phyloP scores from a whole-genome alignment of 2,329 filamentous ascomycete species.

The Ophiocordyceps australis region DNA sequence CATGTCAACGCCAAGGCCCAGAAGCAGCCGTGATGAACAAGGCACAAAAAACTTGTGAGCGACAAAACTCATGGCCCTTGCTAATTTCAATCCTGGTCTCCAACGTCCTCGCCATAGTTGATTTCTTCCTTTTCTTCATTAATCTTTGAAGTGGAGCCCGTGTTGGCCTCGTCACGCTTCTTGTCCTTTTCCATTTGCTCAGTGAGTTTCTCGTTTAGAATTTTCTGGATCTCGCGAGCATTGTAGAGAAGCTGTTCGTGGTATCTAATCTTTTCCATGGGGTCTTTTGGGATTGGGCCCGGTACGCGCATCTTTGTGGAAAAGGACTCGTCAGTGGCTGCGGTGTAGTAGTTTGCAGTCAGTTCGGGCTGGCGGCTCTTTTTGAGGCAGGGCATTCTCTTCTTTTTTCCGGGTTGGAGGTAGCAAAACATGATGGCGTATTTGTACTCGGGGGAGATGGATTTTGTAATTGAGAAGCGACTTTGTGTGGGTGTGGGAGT shows the following conservation, averaged over 20 bases:
- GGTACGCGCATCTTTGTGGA: conserved; percentile 17
- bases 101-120: conserved; percentile 73
- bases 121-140: conserved; percentile 48
- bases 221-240: conserved; percentile 39
- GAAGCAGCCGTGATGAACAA: too few relatives aligned
- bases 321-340: conserved; percentile 29
- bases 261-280: conserved; percentile 36
- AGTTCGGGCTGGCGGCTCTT: too few relatives aligned
- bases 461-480: too few relatives aligned
- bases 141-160: conserved; percentile 8
- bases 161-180: conserved; percentile 19
- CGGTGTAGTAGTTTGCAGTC: conserved; percentile 35
- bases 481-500: too few relatives aligned
- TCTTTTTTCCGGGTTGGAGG: too few relatives aligned
- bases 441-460: too few relatives aligned
- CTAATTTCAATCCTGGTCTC: conserved; percentile 45
- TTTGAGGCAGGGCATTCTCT: too few relatives aligned
- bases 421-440: too few relatives aligned
- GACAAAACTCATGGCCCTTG: too few relatives aligned
- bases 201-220: conserved; percentile 55
- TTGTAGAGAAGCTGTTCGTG: conserved; percentile 39
- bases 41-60: too few relatives aligned
- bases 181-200: conserved; percentile 59
- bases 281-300: conserved; percentile 14
- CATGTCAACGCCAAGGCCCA: too few relatives aligned